These are phyloP conservation scores for Saccharomycopsis javanensis DNA, from an alignment of 805 yeast genomes.

Conservation along the genomic window DNA sequence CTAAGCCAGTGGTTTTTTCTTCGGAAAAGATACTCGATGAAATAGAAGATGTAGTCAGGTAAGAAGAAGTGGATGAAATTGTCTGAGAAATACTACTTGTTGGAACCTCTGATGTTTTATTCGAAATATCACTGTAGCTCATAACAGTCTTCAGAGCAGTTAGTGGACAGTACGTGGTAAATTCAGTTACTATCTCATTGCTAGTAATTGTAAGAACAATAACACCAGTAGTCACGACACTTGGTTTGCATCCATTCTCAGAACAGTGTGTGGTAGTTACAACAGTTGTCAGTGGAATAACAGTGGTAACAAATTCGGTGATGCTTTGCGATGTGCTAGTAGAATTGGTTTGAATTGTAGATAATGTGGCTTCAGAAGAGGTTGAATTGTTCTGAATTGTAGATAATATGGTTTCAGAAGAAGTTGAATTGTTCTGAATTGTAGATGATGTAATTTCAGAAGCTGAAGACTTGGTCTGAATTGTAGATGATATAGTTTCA, in stretches of 20 bases:
- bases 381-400: too few species aligned
- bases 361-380: too few species aligned
- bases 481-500: too few species aligned
- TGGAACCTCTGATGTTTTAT: neutral
- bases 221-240: constrained; percentile 24
- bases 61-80: neutral
- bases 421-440: neutral
- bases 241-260: constrained; percentile 20
- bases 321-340: too few species aligned
- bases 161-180: constrained; percentile 25
- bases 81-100: neutral
- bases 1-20: too few species aligned
- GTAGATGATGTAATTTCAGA: neutral
- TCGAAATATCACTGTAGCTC: neutral
- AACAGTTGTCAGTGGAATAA: constrained; percentile 23
- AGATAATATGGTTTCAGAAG: too few species aligned
- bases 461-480: neutral
- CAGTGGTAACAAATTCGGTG: neutral
- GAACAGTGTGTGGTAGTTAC: constrained; percentile 24
- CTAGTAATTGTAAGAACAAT: constrained; percentile 22
- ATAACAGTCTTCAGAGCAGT: constrained; percentile 12
- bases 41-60: neutral
- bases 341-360: too few species aligned
- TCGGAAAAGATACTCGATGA: too few species aligned
- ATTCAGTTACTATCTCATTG: constrained; percentile 22